Conservation (phyloP, 768 basidiomycete genomes). For the Cystobasidium onofrii region DNA sequence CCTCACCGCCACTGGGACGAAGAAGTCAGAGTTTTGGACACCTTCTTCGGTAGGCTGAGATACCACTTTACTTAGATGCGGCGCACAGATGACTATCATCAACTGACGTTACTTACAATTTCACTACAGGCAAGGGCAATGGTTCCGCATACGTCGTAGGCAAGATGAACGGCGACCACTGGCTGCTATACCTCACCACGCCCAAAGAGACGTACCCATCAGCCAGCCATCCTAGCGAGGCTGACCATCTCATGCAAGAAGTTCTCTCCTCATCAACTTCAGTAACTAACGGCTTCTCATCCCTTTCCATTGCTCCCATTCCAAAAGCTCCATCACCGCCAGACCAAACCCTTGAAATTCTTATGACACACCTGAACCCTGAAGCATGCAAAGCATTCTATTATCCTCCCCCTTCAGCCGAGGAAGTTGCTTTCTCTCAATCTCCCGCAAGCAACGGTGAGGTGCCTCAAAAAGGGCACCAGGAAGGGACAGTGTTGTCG, state of each 20-base stretch:
- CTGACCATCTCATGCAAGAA: conserved; percentile 30
- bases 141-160: conserved; percentile 94
- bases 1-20: conserved; percentile 89
- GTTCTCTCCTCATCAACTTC: conserved; percentile 36
- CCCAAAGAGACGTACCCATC: conserved; percentile 49
- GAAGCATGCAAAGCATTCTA: conserved; percentile 67
- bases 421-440: conserved; percentile 27
- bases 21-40: conserved; percentile 85
- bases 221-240: conserved; percentile 22
- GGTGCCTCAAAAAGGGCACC: conserved; percentile 21
- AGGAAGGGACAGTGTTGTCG: conserved; percentile 52
- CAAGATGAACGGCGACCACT: conserved; percentile 96
- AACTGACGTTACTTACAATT: not conserved
- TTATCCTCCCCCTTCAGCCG: conserved; percentile 49
- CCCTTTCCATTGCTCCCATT: conserved; percentile 36
- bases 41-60: conserved; percentile 65
- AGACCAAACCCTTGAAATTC: conserved; percentile 94
- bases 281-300: conserved; percentile 29
- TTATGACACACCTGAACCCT: conserved; percentile 84
- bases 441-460: conserved; percentile 43
- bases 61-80: no score
- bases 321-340: conserved; percentile 45
- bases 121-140: conserved; percentile 34
- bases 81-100: not conserved
- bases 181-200: conserved; percentile 85